Base-by-base conservation (phyloP, 148 eudicot genomes). In the Camellia japonica region DNA sequence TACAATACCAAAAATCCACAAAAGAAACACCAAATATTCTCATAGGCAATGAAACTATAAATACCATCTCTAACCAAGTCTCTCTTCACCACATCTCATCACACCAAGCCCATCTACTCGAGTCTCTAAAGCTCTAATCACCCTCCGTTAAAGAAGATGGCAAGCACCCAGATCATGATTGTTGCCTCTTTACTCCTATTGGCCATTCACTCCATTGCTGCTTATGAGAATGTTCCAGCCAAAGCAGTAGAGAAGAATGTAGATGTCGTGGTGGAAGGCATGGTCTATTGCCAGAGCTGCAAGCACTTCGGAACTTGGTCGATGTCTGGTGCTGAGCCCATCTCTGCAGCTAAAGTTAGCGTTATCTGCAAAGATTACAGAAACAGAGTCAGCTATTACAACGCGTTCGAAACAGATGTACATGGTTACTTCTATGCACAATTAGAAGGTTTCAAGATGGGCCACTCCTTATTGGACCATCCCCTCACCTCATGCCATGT, bases 241-340 rank as follows among this genome's bases (percentile, higher is more conserved):
- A 82, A 86, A 20, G 74, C 23, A 0, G 65, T 47, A 23, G 84
- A 78, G 66, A 83, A 81, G 66, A 59, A 71, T 7, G 55, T 75
- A 55, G 87, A 85, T 7, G 90, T 91, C 44, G 93, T 86, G 42
- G 89, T 91, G 7, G 93, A 93, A 90, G 98, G 98, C n/a, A 61
- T 86, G n/a, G 91, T 96, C 54, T 89, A 87, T 87, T 96, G 98
- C 88, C 98, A 92, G 75, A 91, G 87, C 90, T 96, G 99, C 84
- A 80, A 90, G 49, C 73, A 78, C 73, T 73, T 74, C 0, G 90
- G 92, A 5, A 80, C 94, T 43, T 88, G 87, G 91, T 85, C 89
- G 11, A 73, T 92, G 44, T 68, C 64, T 0, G 90, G 83, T 13
- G 90, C 94, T n/a, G 82, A 87, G 85, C 93, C 97, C 47, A 92